Base-by-base conservation (phyloP, 225 moss, liverwort and hornwort species). In the Marchantia polymorpha region DNA sequence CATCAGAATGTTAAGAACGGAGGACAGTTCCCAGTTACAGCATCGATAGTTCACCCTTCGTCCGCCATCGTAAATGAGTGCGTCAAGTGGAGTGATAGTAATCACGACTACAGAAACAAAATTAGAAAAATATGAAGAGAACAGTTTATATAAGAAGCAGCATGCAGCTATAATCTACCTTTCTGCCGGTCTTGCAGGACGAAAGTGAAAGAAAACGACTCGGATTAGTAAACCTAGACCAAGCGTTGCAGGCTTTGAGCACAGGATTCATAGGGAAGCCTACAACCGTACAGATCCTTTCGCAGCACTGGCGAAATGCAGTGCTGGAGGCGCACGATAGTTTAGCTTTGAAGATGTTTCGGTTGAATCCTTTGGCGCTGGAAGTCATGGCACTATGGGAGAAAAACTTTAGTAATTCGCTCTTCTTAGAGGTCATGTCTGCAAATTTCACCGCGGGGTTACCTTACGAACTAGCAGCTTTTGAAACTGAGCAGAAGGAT, bases 381-480 rank as follows among this genome's bases (percentile, higher is more conserved):
- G 96, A 96, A 86, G 86, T 93, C 61, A 86, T 85, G 82, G 58
- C 19, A 1, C 31, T 84, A 39, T 96, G 96, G 96, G 22, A 78
- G 10, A 82, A 72, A 13, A 78, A 86, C 10, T 93, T 92, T 74
- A 92, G 84, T 82, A 83, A 7, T 1, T 58, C 76, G 30, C 90
- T 87, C 76, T 78, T 94, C 12, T 78, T 89, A 77, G 80, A 94
- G 59, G 90, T 96, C 55, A 91, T 86, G 69, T 87, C 78, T 25
- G 11, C 14, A 0, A 83, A 91, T 46, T 82, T 89, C 23, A 85
- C 87, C 3, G 52, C 78, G 3, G 73, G 80, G 19, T 48, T 91
- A 58, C 94, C 96, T 15, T 53, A 84, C 27, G 88, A 96, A 64
- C 71, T 91, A 1, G 51, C 84, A 49, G 79, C 83, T 78, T 90